These are phyloP conservation scores for Pleurotus pulmonarius DNA, from an alignment of 768 basidiomycete genomes.

Conservation along the genomic window DNA sequence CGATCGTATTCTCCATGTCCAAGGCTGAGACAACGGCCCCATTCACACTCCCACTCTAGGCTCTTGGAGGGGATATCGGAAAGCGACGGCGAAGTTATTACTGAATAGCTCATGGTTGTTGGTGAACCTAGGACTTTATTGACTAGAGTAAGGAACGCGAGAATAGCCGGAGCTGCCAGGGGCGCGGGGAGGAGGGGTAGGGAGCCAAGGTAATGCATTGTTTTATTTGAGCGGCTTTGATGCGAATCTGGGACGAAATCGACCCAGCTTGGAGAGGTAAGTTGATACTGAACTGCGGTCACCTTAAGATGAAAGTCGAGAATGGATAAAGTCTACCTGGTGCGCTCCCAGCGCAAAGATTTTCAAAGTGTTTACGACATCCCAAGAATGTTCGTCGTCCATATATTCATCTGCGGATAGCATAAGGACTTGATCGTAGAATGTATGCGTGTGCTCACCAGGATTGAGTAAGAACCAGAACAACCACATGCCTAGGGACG, in stretches of 20 bases:
- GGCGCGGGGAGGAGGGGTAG: constrained; percentile 53
- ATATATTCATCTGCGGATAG: constrained; percentile 41
- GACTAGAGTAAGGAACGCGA: constrained; percentile 60
- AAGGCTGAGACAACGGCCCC: constrained; percentile 51
- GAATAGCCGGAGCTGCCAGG: constrained; percentile 67
- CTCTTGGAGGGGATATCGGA: constrained; percentile 25
- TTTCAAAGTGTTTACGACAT: constrained; percentile 50
- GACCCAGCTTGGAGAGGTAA: constrained; percentile 56
- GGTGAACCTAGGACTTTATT: constrained; percentile 25
- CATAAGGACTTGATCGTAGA: neutral
- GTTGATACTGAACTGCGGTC: constrained; percentile 47
- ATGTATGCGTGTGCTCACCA: constrained; percentile 37
- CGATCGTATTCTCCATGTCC: constrained; percentile 26
- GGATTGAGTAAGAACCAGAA: constrained; percentile 69
- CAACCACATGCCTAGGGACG: constrained; percentile 71
- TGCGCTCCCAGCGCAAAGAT: constrained; percentile 68
- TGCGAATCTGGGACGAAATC: constrained; percentile 39
- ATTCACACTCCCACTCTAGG: constrained; percentile 68
- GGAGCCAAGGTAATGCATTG: constrained; percentile 40
- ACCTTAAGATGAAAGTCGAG: constrained; percentile 10
- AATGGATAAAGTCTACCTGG: constrained; percentile 25
- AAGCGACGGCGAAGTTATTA: constrained; percentile 10
- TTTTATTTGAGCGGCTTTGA: neutral
- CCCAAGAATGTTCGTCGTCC: constrained; percentile 34
- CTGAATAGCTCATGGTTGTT: neutral